Evolutionary conservation across 1,284 basidiomycete species (phyloP).

Genomic region (Chiua sp.): DNA sequence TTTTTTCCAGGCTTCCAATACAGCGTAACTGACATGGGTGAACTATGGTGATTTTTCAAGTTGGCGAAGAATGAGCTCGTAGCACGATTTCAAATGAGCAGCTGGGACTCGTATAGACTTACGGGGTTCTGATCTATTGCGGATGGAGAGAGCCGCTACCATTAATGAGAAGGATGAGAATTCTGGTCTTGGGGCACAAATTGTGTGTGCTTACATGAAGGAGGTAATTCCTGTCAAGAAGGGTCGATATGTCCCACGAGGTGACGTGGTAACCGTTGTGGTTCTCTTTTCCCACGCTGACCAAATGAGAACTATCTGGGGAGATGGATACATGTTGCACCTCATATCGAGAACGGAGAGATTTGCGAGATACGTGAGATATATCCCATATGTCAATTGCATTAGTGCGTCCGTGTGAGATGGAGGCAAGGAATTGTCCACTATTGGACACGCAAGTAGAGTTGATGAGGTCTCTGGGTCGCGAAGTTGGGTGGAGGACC

Average conservation of each 20-base stretch:
- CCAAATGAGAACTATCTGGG: not conserved
- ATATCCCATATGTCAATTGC: slow-evolving; percentile 17
- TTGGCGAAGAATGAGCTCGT: not conserved
- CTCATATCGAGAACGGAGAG: not conserved
- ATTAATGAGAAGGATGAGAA: not conserved
- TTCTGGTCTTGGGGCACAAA: not conserved
- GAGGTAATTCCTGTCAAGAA: not conserved
- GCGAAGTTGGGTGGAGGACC: too few species aligned
- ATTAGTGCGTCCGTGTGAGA: slow-evolving; percentile 5
- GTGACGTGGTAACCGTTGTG: not conserved
- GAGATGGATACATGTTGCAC: not conserved
- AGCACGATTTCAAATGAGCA: too few species aligned
- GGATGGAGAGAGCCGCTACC: slow-evolving; percentile 3
- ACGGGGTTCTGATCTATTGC: slow-evolving; percentile 2
- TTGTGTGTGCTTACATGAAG: slow-evolving; percentile 7
- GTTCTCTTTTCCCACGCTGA: not conserved
- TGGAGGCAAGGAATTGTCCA: slow-evolving; percentile 12
- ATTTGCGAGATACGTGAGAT: not conserved
- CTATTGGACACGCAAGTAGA: slow-evolving; percentile 7
- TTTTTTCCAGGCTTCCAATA: slow-evolving; percentile 4
- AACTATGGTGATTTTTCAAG: slow-evolving; percentile 8
- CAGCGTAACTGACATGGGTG: slow-evolving; percentile 9
- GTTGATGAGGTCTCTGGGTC: slow-evolving; percentile 3
- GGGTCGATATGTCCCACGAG: not conserved
- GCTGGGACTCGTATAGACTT: not conserved